Base-by-base conservation (phyloP, 1,284 basidiomycete genomes). In the Cutaneotrichosporon dermatis region DNA sequence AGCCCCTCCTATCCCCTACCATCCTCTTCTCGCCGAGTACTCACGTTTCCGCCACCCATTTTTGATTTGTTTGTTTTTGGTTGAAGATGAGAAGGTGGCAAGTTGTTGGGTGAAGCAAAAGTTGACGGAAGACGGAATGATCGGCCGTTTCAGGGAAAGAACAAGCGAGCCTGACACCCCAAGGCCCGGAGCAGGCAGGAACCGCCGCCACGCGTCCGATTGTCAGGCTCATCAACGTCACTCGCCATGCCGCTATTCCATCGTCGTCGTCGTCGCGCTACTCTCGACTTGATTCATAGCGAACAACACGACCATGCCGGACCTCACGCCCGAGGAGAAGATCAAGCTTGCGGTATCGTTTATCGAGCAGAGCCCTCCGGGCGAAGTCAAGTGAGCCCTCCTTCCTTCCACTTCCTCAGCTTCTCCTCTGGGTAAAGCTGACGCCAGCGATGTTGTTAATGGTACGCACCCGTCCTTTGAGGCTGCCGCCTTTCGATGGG, bases 331-430 rank as follows among this genome's bases (percentile, higher is more conserved):
- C 11, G 70, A 77, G 40, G 68, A 77, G 12, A 71, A 70, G 57
- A 69, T 70, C 61, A 70, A 72, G 61, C 66, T 74, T 10, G 92
- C 89, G 7, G 86, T 88, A 13, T 81, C 81, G 54, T 91, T 96
- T 69, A 81, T 97, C 39, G 82, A 90, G 1, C 92, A 95, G 75
- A 86, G 90, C 1, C 93, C 93, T 11, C 93, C 93, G 0, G 93
- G 93, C 55, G 90, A 97, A 80, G 92, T 95, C 69, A 95, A 94
- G 75, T 76, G 61, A 66, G 74, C 6, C 16, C 35, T 13, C 41
- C 3, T 11, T 33, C 13, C 11, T 13, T 16, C 5, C 37, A 39
- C 37, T 10, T 10, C 37, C 42, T 53, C 12, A 52, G 5, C 11
- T 33, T 40, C 36, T 33, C 1, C 36, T 43, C 9, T n/a, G 13